Evolutionary conservation across 805 yeast genomes (phyloP).

Genomic region (Lachancea dasiensis): DNA sequence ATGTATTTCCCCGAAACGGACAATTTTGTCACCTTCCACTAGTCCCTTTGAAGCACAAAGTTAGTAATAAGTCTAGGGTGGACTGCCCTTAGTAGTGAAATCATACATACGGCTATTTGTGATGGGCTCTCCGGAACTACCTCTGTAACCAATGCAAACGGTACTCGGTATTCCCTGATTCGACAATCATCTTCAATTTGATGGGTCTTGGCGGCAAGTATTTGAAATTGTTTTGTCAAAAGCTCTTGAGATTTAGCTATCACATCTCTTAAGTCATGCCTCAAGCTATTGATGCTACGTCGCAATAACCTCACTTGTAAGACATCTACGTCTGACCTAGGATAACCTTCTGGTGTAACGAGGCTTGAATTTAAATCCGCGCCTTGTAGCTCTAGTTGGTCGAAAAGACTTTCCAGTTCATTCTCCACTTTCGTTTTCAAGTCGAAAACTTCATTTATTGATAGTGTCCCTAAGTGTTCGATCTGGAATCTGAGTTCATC

Average conservation of each 20-base stretch:
- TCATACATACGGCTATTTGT: conserved; percentile 24
- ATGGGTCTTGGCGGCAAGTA: conserved; percentile 1
- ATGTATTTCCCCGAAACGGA: conserved; percentile 48
- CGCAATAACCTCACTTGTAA: conserved; percentile 58
- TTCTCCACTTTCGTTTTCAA: conserved; percentile 38
- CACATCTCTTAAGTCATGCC: conserved; percentile 60
- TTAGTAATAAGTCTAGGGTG: conserved; percentile 5
- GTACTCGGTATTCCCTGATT: conserved; percentile 27
- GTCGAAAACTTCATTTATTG: conserved; percentile 23
- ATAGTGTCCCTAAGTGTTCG: conserved; percentile 5
- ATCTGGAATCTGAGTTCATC: not conserved
- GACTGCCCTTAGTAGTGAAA: no score
- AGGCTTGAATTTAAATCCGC: conserved; percentile 62
- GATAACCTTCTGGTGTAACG: conserved; percentile 72
- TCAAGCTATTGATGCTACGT: conserved; percentile 55
- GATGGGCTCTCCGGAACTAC: conserved; percentile 57
- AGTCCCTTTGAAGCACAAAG: conserved; percentile 42
- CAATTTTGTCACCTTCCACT: conserved; percentile 45
- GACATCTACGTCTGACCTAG: conserved; percentile 78
- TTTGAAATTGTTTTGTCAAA: conserved; percentile 40
- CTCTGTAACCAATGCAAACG: conserved; percentile 51
- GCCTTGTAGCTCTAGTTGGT: conserved; percentile 39
- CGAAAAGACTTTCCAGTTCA: conserved; percentile 38
- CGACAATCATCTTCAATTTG: not conserved
- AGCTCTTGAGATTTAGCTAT: conserved; percentile 42